Base-by-base conservation (phyloP, 2,329 filamentous ascomycete genomes). In the Parastagonospora avenae region DNA sequence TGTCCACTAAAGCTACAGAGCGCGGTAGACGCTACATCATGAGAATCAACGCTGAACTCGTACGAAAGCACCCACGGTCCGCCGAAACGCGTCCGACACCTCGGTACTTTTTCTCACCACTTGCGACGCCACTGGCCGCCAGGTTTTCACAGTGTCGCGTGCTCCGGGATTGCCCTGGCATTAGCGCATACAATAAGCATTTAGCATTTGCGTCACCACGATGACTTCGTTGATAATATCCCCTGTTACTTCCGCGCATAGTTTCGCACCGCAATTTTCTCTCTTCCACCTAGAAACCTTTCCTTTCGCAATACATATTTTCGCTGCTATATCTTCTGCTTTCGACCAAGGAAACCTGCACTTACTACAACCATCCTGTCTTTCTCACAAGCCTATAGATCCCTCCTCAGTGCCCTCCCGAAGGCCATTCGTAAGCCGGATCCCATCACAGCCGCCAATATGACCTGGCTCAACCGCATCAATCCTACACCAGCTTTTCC, bases 401-500 rank as follows among this genome's bases (percentile, higher is more conserved):
- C 57, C 42, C 57, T 63, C 36, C 50, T 46, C 52, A 56, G 52
- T 50, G 55, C 55, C 42, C 40, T 60, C 2, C 52, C 63, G 12
- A 48, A 50, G 32, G 43, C 59, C 33, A 29, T 45, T 15, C 50
- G 53, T 27, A 52, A 44, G 36, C 36, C 48, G n/a, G 53, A 38
- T 33, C 32, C 58, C 10, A 31, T 50, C 15, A 43, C 50, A 16
- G 40, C 54, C 27, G 48, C 49, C 41, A 55, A 57, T 12, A 79
- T 79, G 74, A 71, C 72, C 19, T 74, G 73, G 62, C 66, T 80
- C 37, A 70, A 72, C 32, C 69, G 66, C 33, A 74, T 90, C 60
- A 90, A 82, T 64, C 88, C 88, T 0, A 77, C 91, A 4, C 90
- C 90, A 1, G 73, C 80, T 1, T 92, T 95, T 50, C 88, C 90